These are phyloP conservation scores for Plasmodium inui DNA, from an alignment of 169 alveolate species.

Conservation along the genomic window DNA sequence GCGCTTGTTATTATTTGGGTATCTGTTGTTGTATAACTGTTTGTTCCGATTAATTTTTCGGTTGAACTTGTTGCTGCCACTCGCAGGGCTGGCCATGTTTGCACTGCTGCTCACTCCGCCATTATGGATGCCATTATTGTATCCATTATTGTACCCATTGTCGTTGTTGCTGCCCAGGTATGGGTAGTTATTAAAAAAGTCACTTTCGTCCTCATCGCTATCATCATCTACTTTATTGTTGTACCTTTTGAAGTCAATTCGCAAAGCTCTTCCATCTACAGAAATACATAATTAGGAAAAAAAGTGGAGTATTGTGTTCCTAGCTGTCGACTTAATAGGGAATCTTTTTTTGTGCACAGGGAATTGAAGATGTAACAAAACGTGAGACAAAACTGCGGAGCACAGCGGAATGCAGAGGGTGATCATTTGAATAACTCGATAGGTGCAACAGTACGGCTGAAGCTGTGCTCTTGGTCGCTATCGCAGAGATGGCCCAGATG, in stretches of 20 bases:
- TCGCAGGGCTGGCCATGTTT: constrained; percentile 11
- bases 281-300: neutral
- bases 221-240: constrained; percentile 2
- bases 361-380: neutral
- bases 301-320: neutral
- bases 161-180: constrained; percentile 32
- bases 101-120: neutral
- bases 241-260: constrained; percentile 67
- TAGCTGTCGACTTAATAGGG: neutral
- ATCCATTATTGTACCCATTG: constrained; percentile 31
- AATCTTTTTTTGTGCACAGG: neutral
- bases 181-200: constrained; percentile 30
- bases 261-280: constrained; percentile 74
- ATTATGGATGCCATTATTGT: constrained; percentile 29
- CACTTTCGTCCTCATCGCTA: constrained; percentile 37
- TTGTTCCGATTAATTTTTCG: constrained; percentile 30
- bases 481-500: neutral
- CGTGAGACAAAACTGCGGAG: neutral
- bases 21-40: constrained; percentile 73
- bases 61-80: constrained; percentile 17
- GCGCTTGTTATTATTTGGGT: constrained; percentile 57
- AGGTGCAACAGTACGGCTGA: neutral
- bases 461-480: neutral
- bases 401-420: neutral
- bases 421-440: neutral